Evolutionary conservation across 305 asterid species (phyloP).

Genomic region (Solanum chacoense): DNA sequence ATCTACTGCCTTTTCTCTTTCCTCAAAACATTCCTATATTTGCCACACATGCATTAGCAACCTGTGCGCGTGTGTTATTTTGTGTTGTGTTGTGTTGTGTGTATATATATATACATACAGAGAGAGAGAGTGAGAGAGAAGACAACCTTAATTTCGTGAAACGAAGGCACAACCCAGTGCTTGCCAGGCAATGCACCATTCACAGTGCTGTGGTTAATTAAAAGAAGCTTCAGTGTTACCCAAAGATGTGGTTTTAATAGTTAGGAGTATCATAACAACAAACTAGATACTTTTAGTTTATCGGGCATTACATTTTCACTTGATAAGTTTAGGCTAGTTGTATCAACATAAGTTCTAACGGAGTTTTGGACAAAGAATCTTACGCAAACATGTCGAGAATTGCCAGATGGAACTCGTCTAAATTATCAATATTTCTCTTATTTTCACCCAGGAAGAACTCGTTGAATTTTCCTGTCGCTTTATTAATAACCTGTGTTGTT

Average conservation of each 20-base stretch:
- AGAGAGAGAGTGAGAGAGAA: constrained; percentile 15
- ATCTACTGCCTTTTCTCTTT: not conserved
- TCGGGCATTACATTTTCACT: not conserved
- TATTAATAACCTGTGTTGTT: constrained; percentile 32
- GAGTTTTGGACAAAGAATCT: not conserved
- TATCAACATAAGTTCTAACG: not conserved
- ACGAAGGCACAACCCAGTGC: constrained; percentile 59
- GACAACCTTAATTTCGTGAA: constrained; percentile 42
- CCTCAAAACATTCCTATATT: constrained; percentile 33
- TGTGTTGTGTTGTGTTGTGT: not conserved
- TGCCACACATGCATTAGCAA: not conserved
- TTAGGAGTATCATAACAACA: not conserved
- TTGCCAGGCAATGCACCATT: constrained; percentile 80
- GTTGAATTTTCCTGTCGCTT: constrained; percentile 61
- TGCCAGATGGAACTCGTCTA: constrained; percentile 49
- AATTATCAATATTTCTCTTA: constrained; percentile 29
- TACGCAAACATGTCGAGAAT: constrained; percentile 71
- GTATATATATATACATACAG: not conserved
- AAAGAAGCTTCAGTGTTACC: not conserved
- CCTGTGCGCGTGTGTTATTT: not conserved
- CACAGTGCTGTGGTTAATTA: constrained; percentile 34
- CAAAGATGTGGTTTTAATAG: not conserved
- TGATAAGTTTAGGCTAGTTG: not conserved
- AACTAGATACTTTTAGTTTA: not conserved
- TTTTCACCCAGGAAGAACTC: constrained; percentile 26